Conservation (phyloP, 768 basidiomycete genomes). For the Leccinum broughii region DNA sequence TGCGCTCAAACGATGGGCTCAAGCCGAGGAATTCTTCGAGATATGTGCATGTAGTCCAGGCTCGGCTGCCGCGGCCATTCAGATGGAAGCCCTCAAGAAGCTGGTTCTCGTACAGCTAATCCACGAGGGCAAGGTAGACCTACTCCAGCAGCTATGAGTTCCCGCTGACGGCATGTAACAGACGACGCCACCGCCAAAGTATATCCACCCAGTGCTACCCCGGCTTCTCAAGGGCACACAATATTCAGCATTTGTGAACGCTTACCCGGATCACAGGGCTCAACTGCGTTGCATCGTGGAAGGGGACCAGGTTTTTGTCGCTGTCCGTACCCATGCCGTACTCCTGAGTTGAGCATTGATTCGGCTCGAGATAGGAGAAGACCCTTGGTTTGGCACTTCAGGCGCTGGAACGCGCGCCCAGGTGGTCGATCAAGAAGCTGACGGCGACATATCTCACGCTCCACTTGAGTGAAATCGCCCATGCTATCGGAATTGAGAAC, state of each 20-base stretch:
- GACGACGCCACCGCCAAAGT: slow-evolving; percentile 63
- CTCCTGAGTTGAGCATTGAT: slow-evolving; percentile 8
- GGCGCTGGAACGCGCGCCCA: slow-evolving; percentile 66
- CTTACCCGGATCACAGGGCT: slow-evolving; percentile 59
- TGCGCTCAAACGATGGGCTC: slow-evolving; percentile 62
- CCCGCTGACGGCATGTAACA: slow-evolving; percentile 9
- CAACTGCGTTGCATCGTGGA: slow-evolving; percentile 48
- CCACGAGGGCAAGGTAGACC: slow-evolving; percentile 64
- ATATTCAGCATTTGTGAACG: slow-evolving; percentile 61
- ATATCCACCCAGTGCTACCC: slow-evolving; percentile 57
- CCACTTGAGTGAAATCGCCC: slow-evolving; percentile 69
- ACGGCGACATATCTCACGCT: slow-evolving; percentile 83
- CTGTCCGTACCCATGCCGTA: slow-evolving; percentile 39
- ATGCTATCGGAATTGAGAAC: slow-evolving; percentile 40
- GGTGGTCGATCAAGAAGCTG: slow-evolving; percentile 78
- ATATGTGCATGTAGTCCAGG: slow-evolving; percentile 70
- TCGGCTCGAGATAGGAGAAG: slow-evolving; percentile 50
- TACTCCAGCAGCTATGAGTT: too few species aligned
- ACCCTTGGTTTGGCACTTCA: slow-evolving; percentile 70
- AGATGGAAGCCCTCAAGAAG: slow-evolving; percentile 88
- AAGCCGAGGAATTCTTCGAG: slow-evolving; percentile 80
- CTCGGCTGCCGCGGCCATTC: slow-evolving; percentile 59
- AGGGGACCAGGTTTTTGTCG: slow-evolving; percentile 55
- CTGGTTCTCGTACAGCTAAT: slow-evolving; percentile 78
- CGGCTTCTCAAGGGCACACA: slow-evolving; percentile 67